Evolutionary conservation across 306 rosid species (phyloP), one percentile per base, ranked within the genome.

Genomic region (Cotoneaster glaucophyllus): DNA sequence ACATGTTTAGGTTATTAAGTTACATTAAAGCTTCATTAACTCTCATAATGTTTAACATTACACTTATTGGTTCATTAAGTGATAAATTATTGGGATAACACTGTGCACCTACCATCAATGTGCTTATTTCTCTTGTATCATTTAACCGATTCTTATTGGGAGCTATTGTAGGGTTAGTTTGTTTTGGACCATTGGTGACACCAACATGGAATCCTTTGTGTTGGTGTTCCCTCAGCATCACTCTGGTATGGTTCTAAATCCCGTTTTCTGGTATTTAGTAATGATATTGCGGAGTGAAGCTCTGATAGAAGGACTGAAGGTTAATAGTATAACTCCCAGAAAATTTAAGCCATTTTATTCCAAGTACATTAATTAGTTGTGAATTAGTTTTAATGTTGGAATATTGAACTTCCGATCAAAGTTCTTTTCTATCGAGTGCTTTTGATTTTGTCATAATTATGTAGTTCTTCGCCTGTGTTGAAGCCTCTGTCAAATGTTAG

Each of bases 161-260:
- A 81, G 90, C 83, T 88, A 70, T 87, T 92, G 96, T 92, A 90
- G 96, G 97, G 86, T 95, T 91, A 92, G 96, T 90, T 77, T 93
- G 56, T 90, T 59, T 86, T 82, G 95, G 96, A 88, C 85, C 84
- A 75, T 82, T 90, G 80, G 98, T 94, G 86, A 88, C 95, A 92
- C 95, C 90, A 92, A 88, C 93, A 90, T 86, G 85, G 88, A 84
- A 85, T 87, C 79, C 81, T 81, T 87, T 86, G 81, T 93, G 98
- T 93, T 94, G 96, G 97, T 94, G 93, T 88, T 88, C 84, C 90
- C 86, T 82, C 94, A 87, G 86, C 96, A 56, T 86, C 73, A 78
- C 88, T 77, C 91, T 87, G 97, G 98, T 95, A 95, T 90, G 96
- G 91, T 92, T 90, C 97, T 95, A 82, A 87, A 88, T 86, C 90